These are phyloP conservation scores for Tetrapisispora fleetii DNA, from an alignment of 805 yeast genomes.

Conservation along the genomic window DNA sequence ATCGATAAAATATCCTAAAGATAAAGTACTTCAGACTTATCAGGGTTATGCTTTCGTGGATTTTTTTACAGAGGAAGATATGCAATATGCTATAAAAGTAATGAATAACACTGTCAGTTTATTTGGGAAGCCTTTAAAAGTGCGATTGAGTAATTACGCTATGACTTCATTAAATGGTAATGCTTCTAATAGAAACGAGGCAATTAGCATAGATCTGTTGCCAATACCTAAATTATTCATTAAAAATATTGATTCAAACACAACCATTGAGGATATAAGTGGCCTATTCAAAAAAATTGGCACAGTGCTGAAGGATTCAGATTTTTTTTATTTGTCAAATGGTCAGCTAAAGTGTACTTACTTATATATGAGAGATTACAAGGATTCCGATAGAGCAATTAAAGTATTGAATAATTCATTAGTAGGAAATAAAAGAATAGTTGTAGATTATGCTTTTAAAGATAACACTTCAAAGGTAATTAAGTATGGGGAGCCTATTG, in stretches of 20 bases:
- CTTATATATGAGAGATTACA: slow-evolving; percentile 53
- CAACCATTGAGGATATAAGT: slow-evolving; percentile 47
- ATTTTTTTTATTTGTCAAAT: slow-evolving; percentile 36
- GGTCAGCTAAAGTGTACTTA: slow-evolving; percentile 49
- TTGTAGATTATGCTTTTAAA: slow-evolving; percentile 64
- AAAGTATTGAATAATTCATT: slow-evolving; percentile 56
- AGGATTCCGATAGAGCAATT: slow-evolving; percentile 62
- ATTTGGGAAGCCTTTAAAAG: slow-evolving; percentile 49
- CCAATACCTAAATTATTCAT: slow-evolving; percentile 63
- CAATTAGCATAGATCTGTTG: slow-evolving; percentile 1
- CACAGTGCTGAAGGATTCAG: slow-evolving; percentile 39
- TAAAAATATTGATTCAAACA: slow-evolving; percentile 56
- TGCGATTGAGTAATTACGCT: slow-evolving; percentile 35
- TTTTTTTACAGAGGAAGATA: slow-evolving; percentile 48
- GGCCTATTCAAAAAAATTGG: slow-evolving; percentile 61
- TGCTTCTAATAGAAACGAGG: slow-evolving; percentile 12
- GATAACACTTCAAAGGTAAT: slow-evolving; percentile 38
- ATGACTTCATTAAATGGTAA: slow-evolving; percentile 1
- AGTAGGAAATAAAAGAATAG: slow-evolving; percentile 55
- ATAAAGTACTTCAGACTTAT: slow-evolving; percentile 55
- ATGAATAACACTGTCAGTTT: slow-evolving; percentile 45
- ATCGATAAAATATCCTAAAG: slow-evolving; percentile 67
- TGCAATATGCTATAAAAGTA: slow-evolving; percentile 55
- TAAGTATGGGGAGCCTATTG: slow-evolving; percentile 72
- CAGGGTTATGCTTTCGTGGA: slow-evolving; percentile 89